Percentiles rank a stretch among this genome's conserved stretches.
Conservation (phyloP, 139 green algal species). For the Edaphochlamys debaryana region DNA sequence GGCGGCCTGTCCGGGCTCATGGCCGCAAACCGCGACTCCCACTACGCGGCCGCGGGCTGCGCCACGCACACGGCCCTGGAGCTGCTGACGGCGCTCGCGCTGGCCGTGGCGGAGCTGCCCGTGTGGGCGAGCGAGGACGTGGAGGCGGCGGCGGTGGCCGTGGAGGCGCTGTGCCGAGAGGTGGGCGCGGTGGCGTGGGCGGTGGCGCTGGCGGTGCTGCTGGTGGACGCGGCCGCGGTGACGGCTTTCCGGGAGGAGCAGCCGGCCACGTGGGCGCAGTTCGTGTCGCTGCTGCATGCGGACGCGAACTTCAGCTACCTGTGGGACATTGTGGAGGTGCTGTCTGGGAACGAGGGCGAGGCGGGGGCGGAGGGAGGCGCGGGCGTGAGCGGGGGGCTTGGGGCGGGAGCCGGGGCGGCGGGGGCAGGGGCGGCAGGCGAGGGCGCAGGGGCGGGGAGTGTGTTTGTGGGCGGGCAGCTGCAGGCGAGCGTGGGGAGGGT, state of each 20-base stretch:
- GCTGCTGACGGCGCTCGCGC: conserved; percentile 42
- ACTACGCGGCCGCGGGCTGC: conserved; percentile 49
- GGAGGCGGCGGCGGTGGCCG: conserved; percentile 38
- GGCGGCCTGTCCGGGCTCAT: conserved; percentile 52
- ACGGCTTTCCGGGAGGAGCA: conserved; percentile 44
- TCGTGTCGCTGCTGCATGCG: conserved; percentile 18
- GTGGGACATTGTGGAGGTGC: conserved; percentile 33
- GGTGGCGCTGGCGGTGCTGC: conserved; percentile 65
- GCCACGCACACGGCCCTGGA: conserved; percentile 41
- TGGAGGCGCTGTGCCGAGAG: conserved; percentile 55
- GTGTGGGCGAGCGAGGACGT: conserved; percentile 54
- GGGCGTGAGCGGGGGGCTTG: neutral
- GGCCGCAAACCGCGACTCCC: conserved; percentile 34
- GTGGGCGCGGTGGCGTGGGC: conserved; percentile 54
- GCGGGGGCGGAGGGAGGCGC: no score
- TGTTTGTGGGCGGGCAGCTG: neutral
- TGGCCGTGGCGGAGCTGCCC: conserved; percentile 56
- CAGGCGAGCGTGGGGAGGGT: neutral
- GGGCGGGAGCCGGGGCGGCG: neutral
- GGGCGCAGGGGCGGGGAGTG: neutral
- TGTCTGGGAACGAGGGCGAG: neutral
- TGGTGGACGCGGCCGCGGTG: conserved; percentile 59
- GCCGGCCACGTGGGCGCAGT: conserved; percentile 36
- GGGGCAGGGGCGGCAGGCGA: neutral
- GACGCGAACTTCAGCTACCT: conserved; percentile 17